Evolutionary conservation across 352 stramenopile genomes (phyloP).

Genomic region (Globisporangium viniferum): DNA sequence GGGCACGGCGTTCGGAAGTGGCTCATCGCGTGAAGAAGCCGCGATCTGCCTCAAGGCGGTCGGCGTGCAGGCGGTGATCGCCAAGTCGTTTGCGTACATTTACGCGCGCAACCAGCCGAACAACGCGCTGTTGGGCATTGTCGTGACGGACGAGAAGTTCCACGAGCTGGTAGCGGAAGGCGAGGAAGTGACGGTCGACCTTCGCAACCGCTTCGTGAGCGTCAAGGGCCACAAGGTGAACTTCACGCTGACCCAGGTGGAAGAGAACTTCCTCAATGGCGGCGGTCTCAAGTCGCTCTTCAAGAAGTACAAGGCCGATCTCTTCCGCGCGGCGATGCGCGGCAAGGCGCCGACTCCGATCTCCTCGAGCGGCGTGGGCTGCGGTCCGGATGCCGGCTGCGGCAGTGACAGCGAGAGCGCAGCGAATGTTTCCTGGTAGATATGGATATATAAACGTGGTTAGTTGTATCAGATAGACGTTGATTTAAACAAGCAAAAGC

Average conservation of each 20-base stretch:
- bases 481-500: neutral
- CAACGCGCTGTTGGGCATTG: slow-evolving; percentile 77
- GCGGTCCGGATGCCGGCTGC: slow-evolving; percentile 24
- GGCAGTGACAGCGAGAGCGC: slow-evolving; percentile 5
- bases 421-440: slow-evolving; percentile 25
- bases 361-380: slow-evolving; percentile 55
- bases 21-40: slow-evolving; percentile 76
- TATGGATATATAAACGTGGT: neutral
- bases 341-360: slow-evolving; percentile 63
- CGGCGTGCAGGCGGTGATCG: slow-evolving; percentile 76
- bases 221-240: slow-evolving; percentile 56
- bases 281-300: slow-evolving; percentile 74
- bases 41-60: slow-evolving; percentile 81
- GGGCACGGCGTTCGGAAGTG: slow-evolving; percentile 66
- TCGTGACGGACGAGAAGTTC: slow-evolving; percentile 80
- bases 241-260: slow-evolving; percentile 73
- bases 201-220: slow-evolving; percentile 62
- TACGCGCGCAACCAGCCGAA: slow-evolving; percentile 85
- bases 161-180: slow-evolving; percentile 67
- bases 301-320: slow-evolving; percentile 81
- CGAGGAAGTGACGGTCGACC: slow-evolving; percentile 64
- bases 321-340: slow-evolving; percentile 77
- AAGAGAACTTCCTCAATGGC: slow-evolving; percentile 79
- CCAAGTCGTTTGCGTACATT: slow-evolving; percentile 86
- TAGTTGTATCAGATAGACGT: slow-evolving; percentile 13